phyloP scores from a whole-genome alignment of 106 monocot species.

The Acorus calamus region DNA sequence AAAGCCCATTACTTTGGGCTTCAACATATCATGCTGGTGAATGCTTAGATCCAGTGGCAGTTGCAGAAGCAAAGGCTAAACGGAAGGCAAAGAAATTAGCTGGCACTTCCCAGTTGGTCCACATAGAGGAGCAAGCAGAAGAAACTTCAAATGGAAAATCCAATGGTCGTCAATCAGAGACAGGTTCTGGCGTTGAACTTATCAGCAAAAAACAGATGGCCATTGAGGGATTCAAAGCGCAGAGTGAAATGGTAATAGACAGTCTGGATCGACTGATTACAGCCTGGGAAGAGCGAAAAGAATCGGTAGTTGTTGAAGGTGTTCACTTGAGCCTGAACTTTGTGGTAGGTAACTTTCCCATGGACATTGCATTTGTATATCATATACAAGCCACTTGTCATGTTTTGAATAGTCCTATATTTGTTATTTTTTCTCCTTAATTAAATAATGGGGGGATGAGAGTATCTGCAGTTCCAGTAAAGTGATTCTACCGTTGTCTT shows the following conservation, averaged over 20 bases:
- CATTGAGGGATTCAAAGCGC: not conserved
- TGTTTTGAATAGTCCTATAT: too few species aligned
- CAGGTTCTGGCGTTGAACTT: conserved; percentile 18
- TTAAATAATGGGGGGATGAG: too few species aligned
- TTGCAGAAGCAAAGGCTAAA: conserved; percentile 76
- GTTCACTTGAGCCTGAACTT: not conserved
- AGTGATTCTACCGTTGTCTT: not conserved
- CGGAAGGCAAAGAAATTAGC: conserved; percentile 49
- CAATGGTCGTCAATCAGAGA: not conserved
- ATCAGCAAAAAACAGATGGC: conserved; percentile 49
- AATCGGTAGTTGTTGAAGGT: not conserved
- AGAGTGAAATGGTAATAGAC: not conserved
- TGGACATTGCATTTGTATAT: not conserved
- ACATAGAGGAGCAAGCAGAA: conserved; percentile 21
- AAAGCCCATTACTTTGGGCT: conserved; percentile 91
- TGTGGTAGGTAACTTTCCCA: not conserved
- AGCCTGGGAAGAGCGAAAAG: not conserved
- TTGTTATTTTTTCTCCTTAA: too few species aligned
- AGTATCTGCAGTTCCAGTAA: too few species aligned
- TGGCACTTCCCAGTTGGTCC: conserved; percentile 11
- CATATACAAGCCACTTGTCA: not conserved
- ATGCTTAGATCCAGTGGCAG: conserved; percentile 71
- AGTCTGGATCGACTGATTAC: conserved; percentile 37
- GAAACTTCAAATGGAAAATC: conserved; percentile 11
- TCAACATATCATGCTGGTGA: conserved; percentile 99